Conservation (phyloP, 2,329 filamentous ascomycete species). For the Mariannaea sp. region DNA sequence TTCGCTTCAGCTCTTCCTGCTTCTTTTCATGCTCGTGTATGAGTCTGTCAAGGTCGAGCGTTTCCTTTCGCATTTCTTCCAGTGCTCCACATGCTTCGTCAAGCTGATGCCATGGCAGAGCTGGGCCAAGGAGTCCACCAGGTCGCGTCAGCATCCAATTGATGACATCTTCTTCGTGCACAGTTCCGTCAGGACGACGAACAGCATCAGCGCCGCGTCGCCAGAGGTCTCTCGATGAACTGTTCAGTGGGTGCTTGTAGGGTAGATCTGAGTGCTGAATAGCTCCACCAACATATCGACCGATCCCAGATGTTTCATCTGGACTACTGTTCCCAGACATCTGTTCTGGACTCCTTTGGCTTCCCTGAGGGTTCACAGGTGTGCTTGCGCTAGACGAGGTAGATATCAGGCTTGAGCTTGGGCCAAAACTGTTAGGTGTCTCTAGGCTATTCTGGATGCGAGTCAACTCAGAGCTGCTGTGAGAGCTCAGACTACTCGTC, state of each 20-base stretch:
- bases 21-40: constrained; percentile 22
- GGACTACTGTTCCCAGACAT: no score
- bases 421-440: not conserved
- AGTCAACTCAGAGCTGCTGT: not conserved
- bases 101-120: constrained; percentile 27
- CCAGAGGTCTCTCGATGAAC: constrained; percentile 23
- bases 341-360: no score
- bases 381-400: no score
- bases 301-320: no score
- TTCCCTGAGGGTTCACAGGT: no score
- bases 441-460: not conserved
- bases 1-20: constrained; percentile 11
- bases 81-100: constrained; percentile 24
- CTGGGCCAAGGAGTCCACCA: constrained; percentile 19
- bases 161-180: constrained; percentile 28
- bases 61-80: constrained; percentile 27
- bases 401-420: no score
- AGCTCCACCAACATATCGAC: not conserved
- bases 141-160: constrained; percentile 30
- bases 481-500: not conserved
- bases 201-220: constrained; percentile 23
- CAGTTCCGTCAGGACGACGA: constrained; percentile 20
- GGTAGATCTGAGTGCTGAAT: not conserved
- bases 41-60: constrained; percentile 24
- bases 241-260: constrained; percentile 4